These are phyloP conservation scores for Backusella circina DNA, from an alignment of 192 early-diverging fungal genomes.

Conservation along the genomic window DNA sequence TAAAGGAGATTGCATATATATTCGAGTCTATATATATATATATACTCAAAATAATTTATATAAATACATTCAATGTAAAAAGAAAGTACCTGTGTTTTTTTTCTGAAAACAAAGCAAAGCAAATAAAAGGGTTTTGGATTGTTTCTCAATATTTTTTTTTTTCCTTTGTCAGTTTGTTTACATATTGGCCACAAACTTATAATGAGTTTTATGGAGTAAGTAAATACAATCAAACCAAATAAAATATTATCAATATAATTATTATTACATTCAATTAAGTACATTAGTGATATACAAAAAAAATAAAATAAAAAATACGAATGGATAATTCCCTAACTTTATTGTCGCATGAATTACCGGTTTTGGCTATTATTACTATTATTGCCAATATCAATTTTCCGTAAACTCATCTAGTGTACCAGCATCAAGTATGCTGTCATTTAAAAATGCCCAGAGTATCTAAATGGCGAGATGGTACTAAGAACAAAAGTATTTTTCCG, in stretches of 20 bases:
- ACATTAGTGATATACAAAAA: no score
- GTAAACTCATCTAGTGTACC: not conserved
- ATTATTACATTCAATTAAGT: no score
- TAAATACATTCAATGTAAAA: not conserved
- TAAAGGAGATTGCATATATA: not conserved
- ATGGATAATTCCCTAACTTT: not conserved
- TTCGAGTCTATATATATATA: not conserved
- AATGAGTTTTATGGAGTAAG: no score
- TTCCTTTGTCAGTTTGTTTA: not conserved
- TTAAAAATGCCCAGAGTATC: no score
- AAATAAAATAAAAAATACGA: not conserved
- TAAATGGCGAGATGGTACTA: not conserved
- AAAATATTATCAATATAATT: no score
- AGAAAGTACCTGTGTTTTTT: not conserved
- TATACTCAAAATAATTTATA: not conserved
- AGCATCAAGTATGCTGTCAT: no score
- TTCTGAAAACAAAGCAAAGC: not conserved
- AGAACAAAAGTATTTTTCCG: not conserved
- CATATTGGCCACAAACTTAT: no score
- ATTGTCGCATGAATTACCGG: not conserved
- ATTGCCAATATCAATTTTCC: not conserved
- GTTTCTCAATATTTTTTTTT: not conserved
- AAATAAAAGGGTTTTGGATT: not conserved
- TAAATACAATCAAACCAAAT: no score
- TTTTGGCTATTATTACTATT: not conserved